Evolutionary conservation across 345 rosid genomes (phyloP), one percentile per base, ranked within the genome.

Genomic region (Moricandia arvensis): DNA sequence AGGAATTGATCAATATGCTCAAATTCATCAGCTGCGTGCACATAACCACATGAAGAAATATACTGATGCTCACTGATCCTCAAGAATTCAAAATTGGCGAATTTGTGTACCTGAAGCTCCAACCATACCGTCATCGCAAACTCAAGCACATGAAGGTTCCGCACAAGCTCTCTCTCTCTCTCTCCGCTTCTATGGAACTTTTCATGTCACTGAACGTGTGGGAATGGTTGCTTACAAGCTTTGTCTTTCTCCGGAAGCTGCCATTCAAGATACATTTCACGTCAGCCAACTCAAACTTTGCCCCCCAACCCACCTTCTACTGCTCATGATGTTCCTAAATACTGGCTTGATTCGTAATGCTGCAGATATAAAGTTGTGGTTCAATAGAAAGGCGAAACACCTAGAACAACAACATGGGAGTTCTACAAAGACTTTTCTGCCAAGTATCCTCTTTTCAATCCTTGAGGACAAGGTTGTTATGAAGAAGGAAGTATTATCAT

Each of bases 41-140:
- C 33, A 63, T 0, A 21, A 63, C 0, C 5, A 51, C 0, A 63
- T 63, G 53, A 63, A 12, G 0, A 33, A 63, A 1, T 0, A 1
- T 0, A 17, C 33, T 0, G 33, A 63, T 0, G 1, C 33, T 0
- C 9, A 12, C 2, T 0, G 0, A 0, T 0, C 24, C 24, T 21
- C 0, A 33, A 0, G 11, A 1, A 0, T 63, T 63, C 1, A 0
- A 2, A 0, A 6, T 29, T 0, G 37, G 37, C 0, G 18, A 13
- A 0, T 29, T 0, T 7, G 63, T 29, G 1, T 59, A 29, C 1
- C 18, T 59, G 0, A 59, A 59, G 1, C 35, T 59, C 0, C 63
- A 29, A 4, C 10, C 63, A 0, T 59, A 59, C 5, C 6, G 37
- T 0, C 37, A 59, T 0, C 4, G 29, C 6, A 13, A 37, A 0